These are phyloP conservation scores for Cardamine chenopodiifolia DNA, from an alignment of 345 rosid species.

Conservation along the genomic window DNA sequence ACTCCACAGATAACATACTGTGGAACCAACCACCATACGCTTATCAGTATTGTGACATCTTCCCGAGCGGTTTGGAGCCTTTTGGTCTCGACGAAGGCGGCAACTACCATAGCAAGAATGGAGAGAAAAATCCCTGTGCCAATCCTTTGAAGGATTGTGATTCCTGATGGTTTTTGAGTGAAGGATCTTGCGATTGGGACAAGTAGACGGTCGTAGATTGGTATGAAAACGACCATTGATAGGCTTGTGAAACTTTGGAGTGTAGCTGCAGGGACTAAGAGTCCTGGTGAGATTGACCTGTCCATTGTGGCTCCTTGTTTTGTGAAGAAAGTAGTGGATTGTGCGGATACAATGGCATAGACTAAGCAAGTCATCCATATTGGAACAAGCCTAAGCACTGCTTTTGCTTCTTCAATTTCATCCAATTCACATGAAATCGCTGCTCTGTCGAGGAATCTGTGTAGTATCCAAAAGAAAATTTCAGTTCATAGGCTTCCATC, in stretches of 20 bases:
- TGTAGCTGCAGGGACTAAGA: slow-evolving; percentile 56
- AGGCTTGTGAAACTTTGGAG: slow-evolving; percentile 51
- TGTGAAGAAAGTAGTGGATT: slow-evolving; percentile 56
- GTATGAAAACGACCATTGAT: slow-evolving; percentile 45
- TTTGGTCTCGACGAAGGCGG: slow-evolving; percentile 48
- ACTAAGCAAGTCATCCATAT: slow-evolving; percentile 55
- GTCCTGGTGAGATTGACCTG: slow-evolving; percentile 45
- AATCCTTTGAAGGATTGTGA: slow-evolving; percentile 49
- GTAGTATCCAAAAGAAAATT: not conserved
- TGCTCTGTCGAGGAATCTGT: slow-evolving; percentile 58
- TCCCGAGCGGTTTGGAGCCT: slow-evolving; percentile 37
- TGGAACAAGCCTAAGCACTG: slow-evolving; percentile 50
- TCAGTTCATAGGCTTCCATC: not conserved
- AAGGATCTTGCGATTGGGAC: slow-evolving; percentile 50
- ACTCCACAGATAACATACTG: slow-evolving; percentile 38
- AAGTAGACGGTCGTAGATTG: slow-evolving; percentile 52
- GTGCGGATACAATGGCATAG: slow-evolving; percentile 55
- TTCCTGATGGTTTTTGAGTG: slow-evolving; percentile 42
- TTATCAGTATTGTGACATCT: slow-evolving; percentile 24
- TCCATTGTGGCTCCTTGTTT: slow-evolving; percentile 67
- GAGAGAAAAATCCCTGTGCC: slow-evolving; percentile 40
- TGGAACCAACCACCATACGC: slow-evolving; percentile 51
- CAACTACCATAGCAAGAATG: slow-evolving; percentile 30
- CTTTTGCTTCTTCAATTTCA: slow-evolving; percentile 60
- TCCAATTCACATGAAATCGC: slow-evolving; percentile 38